These are phyloP conservation scores for Apostasia shenzhenica DNA, from an alignment of 106 monocot species.

Conservation along the genomic window DNA sequence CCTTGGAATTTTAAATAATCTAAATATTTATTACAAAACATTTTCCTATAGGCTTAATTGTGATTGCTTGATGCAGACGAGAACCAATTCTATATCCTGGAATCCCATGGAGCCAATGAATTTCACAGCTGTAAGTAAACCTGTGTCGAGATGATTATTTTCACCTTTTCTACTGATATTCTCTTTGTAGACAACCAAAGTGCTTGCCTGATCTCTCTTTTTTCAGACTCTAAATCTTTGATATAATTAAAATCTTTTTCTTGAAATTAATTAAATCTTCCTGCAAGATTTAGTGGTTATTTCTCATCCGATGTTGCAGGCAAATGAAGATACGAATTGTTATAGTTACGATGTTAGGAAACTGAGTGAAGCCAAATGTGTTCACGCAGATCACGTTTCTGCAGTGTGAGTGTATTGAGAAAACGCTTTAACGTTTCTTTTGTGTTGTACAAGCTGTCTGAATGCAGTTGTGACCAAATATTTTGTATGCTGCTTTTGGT, in stretches of 20 bases:
- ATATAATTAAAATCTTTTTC: too few relatives aligned
- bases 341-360: conserved; percentile 93
- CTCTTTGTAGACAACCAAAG: too few relatives aligned
- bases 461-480: not conserved
- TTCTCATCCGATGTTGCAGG: conserved; percentile 34
- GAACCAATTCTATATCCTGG: conserved; percentile 89
- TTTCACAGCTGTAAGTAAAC: conserved; percentile 83
- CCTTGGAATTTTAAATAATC: too few relatives aligned
- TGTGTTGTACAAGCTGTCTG: not conserved
- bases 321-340: conserved; percentile 98
- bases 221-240: too few relatives aligned
- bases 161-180: not conserved
- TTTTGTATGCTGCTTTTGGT: conserved; percentile 5
- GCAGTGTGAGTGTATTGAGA: conserved; percentile 64
- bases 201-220: too few relatives aligned
- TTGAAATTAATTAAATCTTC: too few relatives aligned
- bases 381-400: conserved; percentile 94
- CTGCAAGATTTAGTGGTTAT: too few relatives aligned
- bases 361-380: conserved; percentile 85
- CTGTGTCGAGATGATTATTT: not conserved
- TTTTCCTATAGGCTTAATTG: conserved; percentile 2
- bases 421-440: not conserved
- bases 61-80: conserved; percentile 59
- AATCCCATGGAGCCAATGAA: conserved; percentile 99
- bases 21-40: not conserved